These are phyloP conservation scores for Fusarium nygamai DNA, from an alignment of 2,329 filamentous ascomycete species.

Conservation along the genomic window DNA sequence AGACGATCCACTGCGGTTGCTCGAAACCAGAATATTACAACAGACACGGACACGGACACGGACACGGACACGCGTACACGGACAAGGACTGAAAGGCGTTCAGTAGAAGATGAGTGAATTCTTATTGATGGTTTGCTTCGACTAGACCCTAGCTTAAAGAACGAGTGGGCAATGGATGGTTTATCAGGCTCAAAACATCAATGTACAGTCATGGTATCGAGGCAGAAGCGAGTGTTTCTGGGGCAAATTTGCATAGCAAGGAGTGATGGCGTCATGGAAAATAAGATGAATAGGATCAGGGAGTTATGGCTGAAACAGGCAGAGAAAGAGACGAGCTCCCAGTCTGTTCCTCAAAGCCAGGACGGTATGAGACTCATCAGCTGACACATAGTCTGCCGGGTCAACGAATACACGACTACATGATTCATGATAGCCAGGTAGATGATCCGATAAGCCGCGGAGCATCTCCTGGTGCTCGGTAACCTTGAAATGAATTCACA, in stretches of 20 bases:
- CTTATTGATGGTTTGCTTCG: slow-evolving; percentile 17
- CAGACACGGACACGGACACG: not conserved
- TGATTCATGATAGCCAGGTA: not conserved
- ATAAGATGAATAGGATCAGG: not conserved
- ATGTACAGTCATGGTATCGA: not conserved
- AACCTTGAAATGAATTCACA: not conserved
- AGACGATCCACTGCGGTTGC: not conserved
- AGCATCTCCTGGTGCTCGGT: not conserved
- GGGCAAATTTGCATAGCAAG: slow-evolving; percentile 41
- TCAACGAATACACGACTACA: slow-evolving; percentile 3
- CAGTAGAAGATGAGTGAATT: not conserved
- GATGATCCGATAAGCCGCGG: not conserved
- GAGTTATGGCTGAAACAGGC: not conserved
- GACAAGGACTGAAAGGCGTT: slow-evolving; percentile 1
- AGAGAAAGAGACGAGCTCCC: not conserved
- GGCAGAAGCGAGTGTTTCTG: slow-evolving; percentile 20
- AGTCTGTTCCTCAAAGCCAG: not conserved
- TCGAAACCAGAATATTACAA: not conserved
- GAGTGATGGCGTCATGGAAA: slow-evolving; percentile 41
- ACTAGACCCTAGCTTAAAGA: slow-evolving; percentile 19
- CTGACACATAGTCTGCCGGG: not conserved
- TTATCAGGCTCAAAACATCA: not conserved
- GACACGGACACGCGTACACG: not conserved
- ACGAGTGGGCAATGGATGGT: not conserved
- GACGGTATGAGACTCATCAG: not conserved